Percentiles rank a stretch among this genome's conserved stretches.
These are phyloP conservation scores for Leptographium galeiforme DNA, from an alignment of 2,329 filamentous ascomycete species.

Conservation along the genomic window DNA sequence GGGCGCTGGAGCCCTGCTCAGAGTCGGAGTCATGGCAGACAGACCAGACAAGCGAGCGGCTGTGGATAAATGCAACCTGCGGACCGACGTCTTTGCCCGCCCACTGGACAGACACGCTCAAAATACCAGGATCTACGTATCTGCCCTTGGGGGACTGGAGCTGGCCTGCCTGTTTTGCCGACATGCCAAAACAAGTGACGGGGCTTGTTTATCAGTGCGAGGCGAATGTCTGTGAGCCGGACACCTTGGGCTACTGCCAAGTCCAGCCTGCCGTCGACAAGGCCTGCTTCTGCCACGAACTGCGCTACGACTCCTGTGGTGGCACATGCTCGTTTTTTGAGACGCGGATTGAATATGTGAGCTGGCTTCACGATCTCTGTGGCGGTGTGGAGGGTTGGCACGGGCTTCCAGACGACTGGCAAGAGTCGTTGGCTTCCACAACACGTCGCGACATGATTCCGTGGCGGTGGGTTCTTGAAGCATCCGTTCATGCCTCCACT, in stretches of 20 bases:
- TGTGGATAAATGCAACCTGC: neutral
- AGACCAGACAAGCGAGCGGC: neutral
- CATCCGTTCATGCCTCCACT: neutral
- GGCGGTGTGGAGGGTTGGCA: neutral
- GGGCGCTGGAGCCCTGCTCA: neutral
- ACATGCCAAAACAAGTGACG: neutral
- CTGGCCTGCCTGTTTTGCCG: neutral
- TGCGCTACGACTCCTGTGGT: neutral
- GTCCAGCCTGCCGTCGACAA: neutral
- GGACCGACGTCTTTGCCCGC: neutral
- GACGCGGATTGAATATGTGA: neutral
- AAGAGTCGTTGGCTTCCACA: neutral
- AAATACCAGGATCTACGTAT: neutral
- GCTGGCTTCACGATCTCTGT: neutral
- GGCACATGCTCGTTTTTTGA: neutral
- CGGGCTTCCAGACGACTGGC: neutral
- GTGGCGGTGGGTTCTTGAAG: neutral
- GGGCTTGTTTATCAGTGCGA: neutral
- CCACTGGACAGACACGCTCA: neutral
- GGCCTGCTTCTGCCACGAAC: neutral
- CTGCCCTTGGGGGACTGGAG: neutral
- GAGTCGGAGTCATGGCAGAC: neutral
- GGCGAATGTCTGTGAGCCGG: neutral
- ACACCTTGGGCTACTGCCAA: neutral
- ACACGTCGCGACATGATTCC: neutral